Evolutionary conservation across 768 basidiomycete species (phyloP).

Genomic region (Lactarius trivialis): DNA sequence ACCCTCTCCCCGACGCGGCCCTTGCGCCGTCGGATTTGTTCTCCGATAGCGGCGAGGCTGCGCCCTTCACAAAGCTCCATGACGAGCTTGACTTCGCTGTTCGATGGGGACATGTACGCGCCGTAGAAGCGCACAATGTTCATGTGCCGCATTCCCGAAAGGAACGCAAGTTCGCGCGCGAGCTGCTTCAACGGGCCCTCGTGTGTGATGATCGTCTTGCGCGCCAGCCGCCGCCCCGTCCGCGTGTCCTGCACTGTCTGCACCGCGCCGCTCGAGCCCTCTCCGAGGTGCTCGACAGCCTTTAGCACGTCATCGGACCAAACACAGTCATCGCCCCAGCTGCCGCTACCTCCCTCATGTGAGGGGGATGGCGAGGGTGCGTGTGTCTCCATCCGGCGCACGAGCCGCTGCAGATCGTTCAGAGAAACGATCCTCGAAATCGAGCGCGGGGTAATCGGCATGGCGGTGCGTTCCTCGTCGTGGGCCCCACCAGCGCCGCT

Average conservation of each 20-base stretch:
- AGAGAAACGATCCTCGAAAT: conserved; percentile 17
- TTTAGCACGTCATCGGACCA: conserved; percentile 65
- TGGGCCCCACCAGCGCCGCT: neutral
- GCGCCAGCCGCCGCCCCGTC: conserved; percentile 71
- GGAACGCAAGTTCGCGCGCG: conserved; percentile 79
- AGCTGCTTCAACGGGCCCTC: conserved; percentile 85
- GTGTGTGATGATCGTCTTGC: conserved; percentile 82
- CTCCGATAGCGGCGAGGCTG: conserved; percentile 76
- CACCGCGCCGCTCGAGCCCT: conserved; percentile 88
- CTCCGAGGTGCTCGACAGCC: conserved; percentile 66
- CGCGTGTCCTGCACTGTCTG: conserved; percentile 78
- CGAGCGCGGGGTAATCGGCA: conserved; percentile 17
- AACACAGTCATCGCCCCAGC: neutral
- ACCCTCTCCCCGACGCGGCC: conserved; percentile 75
- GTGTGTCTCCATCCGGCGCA: conserved; percentile 12
- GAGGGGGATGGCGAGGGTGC: neutral
- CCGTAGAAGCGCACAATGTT: conserved; percentile 87
- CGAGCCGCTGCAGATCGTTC: conserved; percentile 14
- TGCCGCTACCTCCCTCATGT: neutral
- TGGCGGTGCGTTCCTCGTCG: conserved; percentile 5
- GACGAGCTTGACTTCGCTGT: conserved; percentile 83
- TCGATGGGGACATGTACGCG: conserved; percentile 72
- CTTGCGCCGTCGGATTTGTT: conserved; percentile 63
- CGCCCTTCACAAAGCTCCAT: conserved; percentile 83
- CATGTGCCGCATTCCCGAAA: conserved; percentile 65